Evolutionary conservation across 345 rosid species (phyloP).

Genomic region (Hibiscus mutabilis): DNA sequence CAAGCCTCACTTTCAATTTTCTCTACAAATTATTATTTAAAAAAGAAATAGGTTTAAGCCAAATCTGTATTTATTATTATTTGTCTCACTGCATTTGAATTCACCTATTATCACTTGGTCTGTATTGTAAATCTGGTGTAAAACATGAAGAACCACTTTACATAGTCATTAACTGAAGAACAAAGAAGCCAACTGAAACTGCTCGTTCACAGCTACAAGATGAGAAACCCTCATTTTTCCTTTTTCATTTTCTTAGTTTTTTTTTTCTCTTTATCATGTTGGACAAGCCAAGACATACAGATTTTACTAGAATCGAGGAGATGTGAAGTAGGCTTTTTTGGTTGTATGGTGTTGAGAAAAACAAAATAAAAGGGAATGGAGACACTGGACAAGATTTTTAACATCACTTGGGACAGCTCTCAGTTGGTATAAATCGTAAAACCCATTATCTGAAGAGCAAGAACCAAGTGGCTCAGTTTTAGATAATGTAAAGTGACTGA

Average conservation of each 20-base stretch:
- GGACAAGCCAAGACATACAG: conserved; percentile 8
- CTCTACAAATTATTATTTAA: too few relatives aligned
- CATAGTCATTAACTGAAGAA: conserved; percentile 4
- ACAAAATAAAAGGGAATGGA: too few relatives aligned
- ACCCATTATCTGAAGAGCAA: conserved; percentile 8
- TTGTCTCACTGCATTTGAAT: too few relatives aligned
- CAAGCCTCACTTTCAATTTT: too few relatives aligned
- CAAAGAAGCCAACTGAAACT: conserved; percentile 6
- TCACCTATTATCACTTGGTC: background rate
- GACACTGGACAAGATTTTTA: background rate
- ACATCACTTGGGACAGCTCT: background rate
- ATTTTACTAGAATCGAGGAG: background rate
- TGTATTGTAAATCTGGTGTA: background rate
- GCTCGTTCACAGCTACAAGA: background rate
- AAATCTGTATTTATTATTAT: too few relatives aligned
- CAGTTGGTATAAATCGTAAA: background rate
- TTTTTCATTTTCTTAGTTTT: background rate
- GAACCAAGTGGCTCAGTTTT: background rate
- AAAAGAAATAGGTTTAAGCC: too few relatives aligned
- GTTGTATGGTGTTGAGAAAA: background rate
- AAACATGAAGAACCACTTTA: background rate
- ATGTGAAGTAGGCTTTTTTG: background rate
- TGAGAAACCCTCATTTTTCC: conserved; percentile 7
- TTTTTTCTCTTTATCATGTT: background rate
- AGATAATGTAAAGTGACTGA: conserved; percentile 4